Base-by-base conservation (phyloP, 106 monocot species). In the Posidonia australis region DNA sequence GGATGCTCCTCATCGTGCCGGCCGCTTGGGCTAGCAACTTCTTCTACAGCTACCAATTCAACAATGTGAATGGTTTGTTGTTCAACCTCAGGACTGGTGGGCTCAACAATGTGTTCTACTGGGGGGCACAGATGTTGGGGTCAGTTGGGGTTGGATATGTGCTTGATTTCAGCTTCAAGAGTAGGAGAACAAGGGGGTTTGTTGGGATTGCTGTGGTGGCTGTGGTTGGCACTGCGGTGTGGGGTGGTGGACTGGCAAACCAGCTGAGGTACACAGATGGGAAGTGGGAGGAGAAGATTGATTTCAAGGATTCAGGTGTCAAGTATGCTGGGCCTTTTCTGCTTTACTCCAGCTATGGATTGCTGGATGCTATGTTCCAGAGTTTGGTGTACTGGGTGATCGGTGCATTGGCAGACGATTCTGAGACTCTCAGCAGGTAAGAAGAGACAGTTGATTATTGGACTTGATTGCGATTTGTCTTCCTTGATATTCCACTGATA, bases 1-100 rank as follows among this genome's bases (percentile, higher is more conserved):
- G 68, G 56, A 90, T 90, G 96, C 86, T 90, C 32, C 84, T 90
- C 10, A 63, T 96, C 19, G 12, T 77, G 46, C 90, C 96, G 5
- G 86, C 96, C 17, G 79, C 96, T 0, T 96, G 96, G 96, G 90
- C 82, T 13, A 90, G 90, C 82, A 94, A 94, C 71, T 94, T 94
- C 80, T 94, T 94, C 86, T 94, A 94, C 73, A 84, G 62, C 46
- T 94, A 94, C 82, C 94, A 94, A 68, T 94, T 94, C 86, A 94
- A 94, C 80, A 84, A 94, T 54, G 94, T 94, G 11, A 90, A 94
- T 25, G 94, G 86, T 5, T 27, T 67, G 41, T 51, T 94, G 31
- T 94, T 94, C 84, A 84, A 65, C 31, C 82, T 94, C 19, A 67
- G 94, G 11, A 94, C 94, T 32, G 79, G 81, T 21, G 94, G 94